Evolutionary conservation across 495 filamentous ascomycete species (phyloP).

Genomic region (Penicillium nucicola): DNA sequence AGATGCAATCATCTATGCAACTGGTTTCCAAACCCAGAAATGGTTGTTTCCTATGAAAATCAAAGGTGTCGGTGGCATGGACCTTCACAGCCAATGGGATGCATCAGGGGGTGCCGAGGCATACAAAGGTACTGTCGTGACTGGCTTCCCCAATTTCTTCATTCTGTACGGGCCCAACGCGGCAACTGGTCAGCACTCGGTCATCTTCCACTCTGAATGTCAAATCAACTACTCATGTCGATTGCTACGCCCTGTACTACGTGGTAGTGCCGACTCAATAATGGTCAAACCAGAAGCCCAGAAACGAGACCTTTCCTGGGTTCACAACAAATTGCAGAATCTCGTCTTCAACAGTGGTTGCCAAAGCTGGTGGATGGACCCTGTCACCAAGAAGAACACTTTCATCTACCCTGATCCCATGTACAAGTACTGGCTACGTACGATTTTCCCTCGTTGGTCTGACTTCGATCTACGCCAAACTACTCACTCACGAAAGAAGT

Average conservation of each 20-base stretch:
- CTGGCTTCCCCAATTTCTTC: conserved; percentile 60
- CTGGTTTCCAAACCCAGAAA: conserved; percentile 42
- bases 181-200: conserved; percentile 45
- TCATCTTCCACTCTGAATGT: conserved; percentile 53
- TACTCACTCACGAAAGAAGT: too few relatives aligned
- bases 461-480: not conserved
- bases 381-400: conserved; percentile 8
- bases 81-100: conserved; percentile 46
- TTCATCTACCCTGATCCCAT: conserved; percentile 14
- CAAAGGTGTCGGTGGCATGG: conserved; percentile 40
- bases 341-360: conserved; percentile 14
- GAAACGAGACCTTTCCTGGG: conserved; percentile 17
- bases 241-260: conserved; percentile 23
- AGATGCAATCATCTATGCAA: conserved; percentile 50
- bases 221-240: conserved; percentile 40
- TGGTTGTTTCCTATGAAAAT: conserved; percentile 39
- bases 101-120: conserved; percentile 50
- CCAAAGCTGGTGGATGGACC: conserved; percentile 14
- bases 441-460: conserved; percentile 9
- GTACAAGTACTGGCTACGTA: conserved; percentile 13
- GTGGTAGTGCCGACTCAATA: conserved; percentile 16
- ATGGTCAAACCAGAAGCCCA: conserved; percentile 44
- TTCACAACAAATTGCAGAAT: conserved; percentile 8
- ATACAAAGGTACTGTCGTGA: conserved; percentile 55
- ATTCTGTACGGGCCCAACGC: conserved; percentile 59